A percentile compares a stretch with the other conserved stretches of the same genome.
phyloP scores from a whole-genome alignment of 1,284 basidiomycete genomes.

The Trichosporon sp. region DNA sequence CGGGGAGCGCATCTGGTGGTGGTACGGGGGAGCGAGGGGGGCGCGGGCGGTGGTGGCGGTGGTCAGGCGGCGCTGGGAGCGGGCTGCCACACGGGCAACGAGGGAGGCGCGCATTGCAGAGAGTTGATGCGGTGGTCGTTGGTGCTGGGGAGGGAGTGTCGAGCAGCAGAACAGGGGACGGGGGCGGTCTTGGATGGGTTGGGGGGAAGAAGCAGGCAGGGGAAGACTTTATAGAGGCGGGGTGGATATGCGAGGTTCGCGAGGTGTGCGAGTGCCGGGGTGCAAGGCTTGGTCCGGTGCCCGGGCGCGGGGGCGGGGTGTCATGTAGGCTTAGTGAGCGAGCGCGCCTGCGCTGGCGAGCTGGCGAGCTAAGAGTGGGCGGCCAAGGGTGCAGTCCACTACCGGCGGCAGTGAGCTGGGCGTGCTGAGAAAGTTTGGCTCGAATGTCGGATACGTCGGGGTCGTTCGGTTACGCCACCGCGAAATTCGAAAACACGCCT shows the following conservation, averaged over 20 bases:
- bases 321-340: neutral
- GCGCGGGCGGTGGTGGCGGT: constrained; percentile 16
- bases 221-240: neutral
- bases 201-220: neutral
- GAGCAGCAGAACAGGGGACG: neutral
- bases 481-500: neutral
- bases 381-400: neutral
- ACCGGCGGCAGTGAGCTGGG: neutral
- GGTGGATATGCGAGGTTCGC: neutral
- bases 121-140: neutral
- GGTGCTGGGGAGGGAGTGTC: neutral
- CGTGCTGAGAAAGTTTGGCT: neutral
- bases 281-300: neutral
- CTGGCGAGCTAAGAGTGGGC: neutral
- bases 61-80: constrained; percentile 20
- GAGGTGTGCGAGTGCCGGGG: neutral
- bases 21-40: constrained; percentile 20
- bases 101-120: constrained; percentile 18
- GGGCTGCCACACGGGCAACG: constrained; percentile 15
- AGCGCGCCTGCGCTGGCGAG: no score
- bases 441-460: neutral
- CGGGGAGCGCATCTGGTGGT: constrained; percentile 15
- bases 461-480: neutral
- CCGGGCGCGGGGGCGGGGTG: neutral
- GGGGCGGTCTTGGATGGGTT: neutral